Evolutionary conservation across 2,329 filamentous ascomycete genomes (phyloP).

Genomic region (Metarhizium album): DNA sequence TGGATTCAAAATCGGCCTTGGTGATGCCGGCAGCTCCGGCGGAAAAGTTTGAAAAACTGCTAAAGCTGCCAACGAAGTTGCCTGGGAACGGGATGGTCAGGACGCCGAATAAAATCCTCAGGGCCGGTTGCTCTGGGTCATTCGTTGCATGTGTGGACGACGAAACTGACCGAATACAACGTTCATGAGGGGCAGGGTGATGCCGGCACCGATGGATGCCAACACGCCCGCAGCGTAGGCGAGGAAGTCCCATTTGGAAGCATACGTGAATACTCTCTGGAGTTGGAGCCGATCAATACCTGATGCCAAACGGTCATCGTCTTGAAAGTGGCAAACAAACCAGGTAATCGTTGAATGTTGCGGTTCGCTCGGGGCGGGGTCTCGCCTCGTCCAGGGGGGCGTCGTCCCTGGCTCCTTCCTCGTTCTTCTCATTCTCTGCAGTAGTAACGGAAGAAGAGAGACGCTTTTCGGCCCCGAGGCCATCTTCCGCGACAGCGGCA

Average conservation of each 20-base stretch:
- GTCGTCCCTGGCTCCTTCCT: not conserved
- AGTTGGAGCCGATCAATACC: not conserved
- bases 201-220: constrained; percentile 40
- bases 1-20: constrained; percentile 27
- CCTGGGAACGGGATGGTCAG: constrained; percentile 20
- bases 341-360: constrained; percentile 34
- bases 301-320: not conserved
- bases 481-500: not conserved
- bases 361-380: constrained; percentile 26
- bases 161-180: constrained; percentile 42
- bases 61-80: constrained; percentile 38
- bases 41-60: constrained; percentile 24
- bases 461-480: not conserved
- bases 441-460: not conserved
- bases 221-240: constrained; percentile 35
- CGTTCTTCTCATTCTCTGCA: not conserved
- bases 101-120: not conserved
- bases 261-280: constrained; percentile 43
- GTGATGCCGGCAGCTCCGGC: constrained; percentile 17
- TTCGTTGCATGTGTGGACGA: not conserved
- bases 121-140: not conserved
- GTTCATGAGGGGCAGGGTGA: constrained; percentile 49
- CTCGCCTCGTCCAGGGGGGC: not conserved
- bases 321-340: constrained; percentile 8
- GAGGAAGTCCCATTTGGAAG: constrained; percentile 38